Conservation (phyloP, 2,329 filamentous ascomycete genomes). For the Rasamsonia emersonii region DNA sequence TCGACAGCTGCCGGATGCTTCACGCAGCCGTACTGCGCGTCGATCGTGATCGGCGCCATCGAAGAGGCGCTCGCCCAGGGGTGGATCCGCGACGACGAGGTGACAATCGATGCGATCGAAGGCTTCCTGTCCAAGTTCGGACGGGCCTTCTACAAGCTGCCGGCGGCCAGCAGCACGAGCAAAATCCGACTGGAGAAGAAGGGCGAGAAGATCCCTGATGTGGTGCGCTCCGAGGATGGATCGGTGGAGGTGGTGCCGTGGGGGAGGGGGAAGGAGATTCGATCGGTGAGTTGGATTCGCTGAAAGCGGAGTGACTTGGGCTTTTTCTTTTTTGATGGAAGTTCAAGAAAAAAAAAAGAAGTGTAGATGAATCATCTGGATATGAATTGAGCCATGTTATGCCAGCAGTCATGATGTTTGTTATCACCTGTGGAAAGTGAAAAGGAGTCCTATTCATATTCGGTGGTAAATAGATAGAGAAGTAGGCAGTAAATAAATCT, state of each 20-base stretch:
- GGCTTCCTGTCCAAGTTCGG: constrained; percentile 52
- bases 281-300: constrained; percentile 24
- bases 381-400: too few species aligned
- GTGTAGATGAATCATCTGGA: too few species aligned
- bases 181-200: constrained; percentile 51
- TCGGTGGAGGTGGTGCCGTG: constrained; percentile 57
- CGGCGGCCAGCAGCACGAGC: constrained; percentile 32
- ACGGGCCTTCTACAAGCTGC: constrained; percentile 49
- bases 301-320: too few species aligned
- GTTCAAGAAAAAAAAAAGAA: too few species aligned
- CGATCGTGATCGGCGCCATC: constrained; percentile 51
- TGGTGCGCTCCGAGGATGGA: constrained; percentile 45
- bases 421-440: too few species aligned
- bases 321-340: too few species aligned
- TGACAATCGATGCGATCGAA: constrained; percentile 47
- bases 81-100: constrained; percentile 44
- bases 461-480: too few species aligned
- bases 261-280: constrained; percentile 50
- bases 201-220: constrained; percentile 46
- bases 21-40: constrained; percentile 53
- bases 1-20: constrained; percentile 51
- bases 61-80: constrained; percentile 48
- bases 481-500: too few species aligned
- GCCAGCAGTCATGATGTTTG: too few species aligned
- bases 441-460: too few species aligned